phyloP scores from a whole-genome alignment of 768 basidiomycete species.

The Tricholoma furcatifolium region DNA sequence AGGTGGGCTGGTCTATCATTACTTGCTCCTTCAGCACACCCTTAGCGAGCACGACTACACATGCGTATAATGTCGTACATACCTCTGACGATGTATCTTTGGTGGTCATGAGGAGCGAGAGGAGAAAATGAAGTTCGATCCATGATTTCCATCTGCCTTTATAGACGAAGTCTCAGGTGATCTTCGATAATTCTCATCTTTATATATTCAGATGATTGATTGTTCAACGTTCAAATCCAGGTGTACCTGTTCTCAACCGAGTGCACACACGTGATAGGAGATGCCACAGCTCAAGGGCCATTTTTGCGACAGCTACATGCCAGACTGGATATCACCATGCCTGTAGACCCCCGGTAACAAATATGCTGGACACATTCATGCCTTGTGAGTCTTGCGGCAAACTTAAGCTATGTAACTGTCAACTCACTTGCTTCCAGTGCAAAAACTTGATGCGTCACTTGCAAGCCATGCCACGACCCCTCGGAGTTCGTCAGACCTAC shows the following conservation, averaged over 20 bases:
- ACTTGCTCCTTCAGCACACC: not conserved
- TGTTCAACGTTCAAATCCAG: too few relatives aligned
- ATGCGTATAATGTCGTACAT: not conserved
- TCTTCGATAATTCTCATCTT: too few relatives aligned
- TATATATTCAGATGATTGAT: too few relatives aligned
- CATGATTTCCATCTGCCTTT: too few relatives aligned
- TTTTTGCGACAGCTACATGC: not conserved
- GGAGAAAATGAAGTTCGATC: too few relatives aligned
- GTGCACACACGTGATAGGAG: not conserved
- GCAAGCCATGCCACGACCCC: slow-evolving; percentile 73
- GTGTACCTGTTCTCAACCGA: too few relatives aligned
- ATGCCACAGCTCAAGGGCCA: too few relatives aligned
- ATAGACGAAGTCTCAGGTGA: too few relatives aligned
- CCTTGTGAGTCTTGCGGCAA: too few relatives aligned
- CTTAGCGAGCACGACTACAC: not conserved
- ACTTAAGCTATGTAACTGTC: not conserved
- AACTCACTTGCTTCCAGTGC: slow-evolving; percentile 77
- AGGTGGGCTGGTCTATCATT: slow-evolving; percentile 42
- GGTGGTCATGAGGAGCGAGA: too few relatives aligned
- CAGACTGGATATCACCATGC: slow-evolving; percentile 42
- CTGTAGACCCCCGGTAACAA: slow-evolving; percentile 62
- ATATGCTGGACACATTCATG: slow-evolving; percentile 39
- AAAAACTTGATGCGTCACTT: slow-evolving; percentile 73
- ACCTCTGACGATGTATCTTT: not conserved
- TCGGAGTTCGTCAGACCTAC: slow-evolving; percentile 68